Percentiles rank a stretch among this genome's conserved stretches.
Evolutionary conservation across 768 basidiomycete genomes (phyloP).

Genomic region (Baorangia bicolor): DNA sequence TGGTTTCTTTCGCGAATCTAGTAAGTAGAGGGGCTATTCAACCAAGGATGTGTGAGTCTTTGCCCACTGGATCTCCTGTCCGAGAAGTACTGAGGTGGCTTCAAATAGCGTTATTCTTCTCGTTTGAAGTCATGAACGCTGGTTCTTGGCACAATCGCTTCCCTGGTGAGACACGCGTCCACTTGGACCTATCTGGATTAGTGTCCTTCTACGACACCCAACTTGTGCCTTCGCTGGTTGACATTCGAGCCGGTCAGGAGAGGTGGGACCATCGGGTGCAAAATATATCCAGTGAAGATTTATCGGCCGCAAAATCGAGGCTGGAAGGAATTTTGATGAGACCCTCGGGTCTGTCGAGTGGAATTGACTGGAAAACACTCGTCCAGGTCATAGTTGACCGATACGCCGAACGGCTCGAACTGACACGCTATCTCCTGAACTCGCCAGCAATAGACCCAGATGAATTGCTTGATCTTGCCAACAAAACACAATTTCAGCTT

Average conservation of each 20-base stretch:
- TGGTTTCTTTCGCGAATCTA: constrained; percentile 23
- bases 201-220: constrained; percentile 39
- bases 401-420: constrained; percentile 32
- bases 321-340: constrained; percentile 8
- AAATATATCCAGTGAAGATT: constrained; percentile 27
- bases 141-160: constrained; percentile 36
- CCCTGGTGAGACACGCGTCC: constrained; percentile 37
- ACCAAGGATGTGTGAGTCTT: neutral
- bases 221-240: constrained; percentile 32
- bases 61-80: neutral
- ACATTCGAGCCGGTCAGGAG: constrained; percentile 21
- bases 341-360: constrained; percentile 21
- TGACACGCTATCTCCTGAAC: constrained; percentile 23
- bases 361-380: constrained; percentile 36
- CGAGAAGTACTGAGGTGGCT: neutral
- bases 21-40: rapidly evolving
- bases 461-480: constrained; percentile 6
- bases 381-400: constrained; percentile 31
- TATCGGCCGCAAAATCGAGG: constrained; percentile 1
- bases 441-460: neutral
- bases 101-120: neutral
- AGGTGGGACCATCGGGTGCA: constrained; percentile 33
- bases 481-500: constrained; percentile 23
- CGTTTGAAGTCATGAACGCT: constrained; percentile 9
- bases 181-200: constrained; percentile 33